These are phyloP conservation scores for Clarireedia monteithiana DNA, from an alignment of 2,329 filamentous ascomycete genomes.

Conservation along the genomic window DNA sequence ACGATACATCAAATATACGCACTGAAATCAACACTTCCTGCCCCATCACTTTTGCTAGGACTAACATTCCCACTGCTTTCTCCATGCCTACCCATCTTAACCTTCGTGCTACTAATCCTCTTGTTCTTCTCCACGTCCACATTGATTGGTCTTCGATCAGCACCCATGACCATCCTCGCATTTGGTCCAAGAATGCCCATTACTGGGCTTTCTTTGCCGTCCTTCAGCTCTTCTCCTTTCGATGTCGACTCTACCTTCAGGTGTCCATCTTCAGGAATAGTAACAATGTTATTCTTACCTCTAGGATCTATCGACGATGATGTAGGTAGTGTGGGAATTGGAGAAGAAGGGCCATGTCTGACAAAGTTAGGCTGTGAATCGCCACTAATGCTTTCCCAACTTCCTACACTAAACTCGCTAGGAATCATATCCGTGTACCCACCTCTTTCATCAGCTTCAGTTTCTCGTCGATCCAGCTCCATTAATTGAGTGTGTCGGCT, in stretches of 20 bases:
- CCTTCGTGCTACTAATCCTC: conserved; percentile 12
- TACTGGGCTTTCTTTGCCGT: not conserved
- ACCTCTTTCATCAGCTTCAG: not conserved
- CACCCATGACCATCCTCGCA: conserved; percentile 15
- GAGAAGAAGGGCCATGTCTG: not conserved
- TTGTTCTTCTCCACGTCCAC: conserved; percentile 15
- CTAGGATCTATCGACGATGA: not conserved
- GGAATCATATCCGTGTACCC: not conserved
- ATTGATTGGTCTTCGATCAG: conserved; percentile 20
- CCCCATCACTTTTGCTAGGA: not conserved
- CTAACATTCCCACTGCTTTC: conserved; percentile 2
- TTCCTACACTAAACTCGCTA: conserved; percentile 1
- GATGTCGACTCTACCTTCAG: conserved; percentile 13
- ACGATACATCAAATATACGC: conserved; percentile 18
- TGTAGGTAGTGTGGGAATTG: not conserved
- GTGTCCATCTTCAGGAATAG: conserved; percentile 8
- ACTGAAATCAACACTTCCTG: conserved; percentile 12
- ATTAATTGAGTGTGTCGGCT: conserved; percentile 7
- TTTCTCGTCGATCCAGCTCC: not conserved
- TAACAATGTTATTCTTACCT: not conserved
- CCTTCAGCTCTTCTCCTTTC: not conserved
- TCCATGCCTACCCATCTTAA: conserved; percentile 10
- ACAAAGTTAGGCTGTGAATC: conserved; percentile 9
- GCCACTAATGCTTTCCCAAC: conserved; percentile 1
- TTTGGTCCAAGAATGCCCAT: conserved; percentile 11